Evolutionary conservation across 805 yeast species (phyloP), one percentile per base, ranked within the genome.

Genomic region (Pichia paraexigua): DNA sequence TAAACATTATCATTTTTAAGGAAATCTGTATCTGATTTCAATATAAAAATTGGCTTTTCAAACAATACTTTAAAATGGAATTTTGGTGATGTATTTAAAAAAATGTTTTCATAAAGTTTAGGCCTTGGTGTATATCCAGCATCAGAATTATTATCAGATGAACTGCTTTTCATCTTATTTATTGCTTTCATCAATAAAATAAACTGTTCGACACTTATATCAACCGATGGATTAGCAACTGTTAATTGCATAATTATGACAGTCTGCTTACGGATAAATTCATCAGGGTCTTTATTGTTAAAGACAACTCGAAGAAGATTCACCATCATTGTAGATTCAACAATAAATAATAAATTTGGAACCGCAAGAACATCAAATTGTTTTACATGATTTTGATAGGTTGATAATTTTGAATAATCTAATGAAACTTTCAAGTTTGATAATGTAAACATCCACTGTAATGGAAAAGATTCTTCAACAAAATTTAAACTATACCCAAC

Each of bases 401-500:
- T 54, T 27, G 24, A 53, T 32, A 45, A 62, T 21, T 56, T 55
- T 5, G 55, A 47, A 20, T 60, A 54, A 46, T 65, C 64, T 43
- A 66, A 35, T 1, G 55, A 43, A 6, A 72, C 41, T 2, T 66
- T 65, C 1, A 72, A 53, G 17, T 73, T 70, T 18, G 76, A 65
- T n/a, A 73, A 47, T 10, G 74, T 69, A 10, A 66, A 39, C 12
- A 71, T 63, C 27, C 68, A 50, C 46, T 71, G 73, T 25, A 70
- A 59, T 1, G 82, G 82, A 20, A 62, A 65, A 50, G 77, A 81
- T 5, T 64, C 61, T 32, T 67, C 65, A 4, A 62, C 61, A 50
- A 70, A 78, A 18, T 65, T 52, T 13, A 78, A 57, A 41, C 77
- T 78, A 55, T 65, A 78, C 2, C 83, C 82, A 2, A 80, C 69